Evolutionary conservation across 805 yeast genomes (phyloP).

Genomic region (Pichia nanzhaoensis): DNA sequence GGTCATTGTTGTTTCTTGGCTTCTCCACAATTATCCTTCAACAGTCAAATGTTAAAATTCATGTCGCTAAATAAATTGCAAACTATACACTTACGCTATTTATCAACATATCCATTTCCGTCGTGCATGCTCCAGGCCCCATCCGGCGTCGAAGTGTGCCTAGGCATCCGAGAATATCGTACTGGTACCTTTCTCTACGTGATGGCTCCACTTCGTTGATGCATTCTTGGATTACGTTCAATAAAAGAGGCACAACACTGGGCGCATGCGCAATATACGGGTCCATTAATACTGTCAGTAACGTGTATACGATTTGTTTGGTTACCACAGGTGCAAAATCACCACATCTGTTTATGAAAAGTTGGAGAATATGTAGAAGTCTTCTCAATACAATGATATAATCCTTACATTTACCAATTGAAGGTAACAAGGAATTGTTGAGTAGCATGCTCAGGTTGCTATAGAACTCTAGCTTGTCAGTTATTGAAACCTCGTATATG

Average conservation of each 20-base stretch:
- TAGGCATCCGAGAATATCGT: constrained; percentile 23
- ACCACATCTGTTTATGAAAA: constrained; percentile 15
- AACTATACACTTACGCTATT: neutral
- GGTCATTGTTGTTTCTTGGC: constrained; percentile 55
- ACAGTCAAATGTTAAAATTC: neutral
- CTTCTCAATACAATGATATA: constrained; percentile 16
- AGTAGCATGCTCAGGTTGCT: constrained; percentile 18
- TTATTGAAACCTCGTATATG: constrained; percentile 11
- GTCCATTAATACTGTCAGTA: constrained; percentile 21
- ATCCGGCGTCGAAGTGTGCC: constrained; percentile 11
- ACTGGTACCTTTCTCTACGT: constrained; percentile 12
- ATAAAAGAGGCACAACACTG: constrained; percentile 4
- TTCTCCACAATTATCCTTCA: too few relatives aligned
- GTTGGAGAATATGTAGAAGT: constrained; percentile 14
- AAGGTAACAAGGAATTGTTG: constrained; percentile 24
- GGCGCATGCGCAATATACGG: constrained; percentile 22
- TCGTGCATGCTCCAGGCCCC: neutral
- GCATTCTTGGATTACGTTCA: constrained; percentile 1
- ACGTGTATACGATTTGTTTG: constrained; percentile 17
- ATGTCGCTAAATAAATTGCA: neutral
- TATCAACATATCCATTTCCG: neutral
- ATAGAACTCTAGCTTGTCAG: constrained; percentile 9
- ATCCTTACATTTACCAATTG: constrained; percentile 23
- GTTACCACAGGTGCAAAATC: constrained; percentile 17
- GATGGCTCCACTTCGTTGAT: constrained; percentile 2